A percentile compares a stretch with the other conserved stretches of the same genome.
These are phyloP conservation scores for Verticillium dahliae DNA, from an alignment of 2,329 filamentous ascomycete species.

Conservation along the genomic window DNA sequence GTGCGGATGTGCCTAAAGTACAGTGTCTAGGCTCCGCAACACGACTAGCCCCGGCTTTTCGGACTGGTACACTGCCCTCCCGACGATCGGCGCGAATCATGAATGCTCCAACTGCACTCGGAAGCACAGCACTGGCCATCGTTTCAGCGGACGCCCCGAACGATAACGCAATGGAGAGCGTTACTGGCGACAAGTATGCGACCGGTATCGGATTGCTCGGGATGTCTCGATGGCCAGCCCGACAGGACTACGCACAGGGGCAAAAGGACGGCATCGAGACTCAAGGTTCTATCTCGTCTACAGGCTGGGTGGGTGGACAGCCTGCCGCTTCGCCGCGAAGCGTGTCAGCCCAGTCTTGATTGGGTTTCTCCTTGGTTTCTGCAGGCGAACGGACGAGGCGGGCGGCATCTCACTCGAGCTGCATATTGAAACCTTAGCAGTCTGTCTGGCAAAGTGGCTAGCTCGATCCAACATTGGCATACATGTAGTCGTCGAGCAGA, in stretches of 20 bases:
- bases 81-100: neutral
- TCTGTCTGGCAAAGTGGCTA: neutral
- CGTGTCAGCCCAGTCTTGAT: neutral
- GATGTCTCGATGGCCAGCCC: neutral
- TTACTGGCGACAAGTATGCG: neutral
- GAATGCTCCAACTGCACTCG: neutral
- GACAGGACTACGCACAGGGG: neutral
- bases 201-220: neutral
- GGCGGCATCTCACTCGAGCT: neutral
- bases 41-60: neutral
- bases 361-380: no score
- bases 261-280: neutral
- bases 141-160: neutral
- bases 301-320: no score
- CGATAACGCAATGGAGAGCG: neutral
- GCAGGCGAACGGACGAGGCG: neutral
- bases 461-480: neutral
- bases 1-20: no score
- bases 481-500: neutral
- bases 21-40: neutral
- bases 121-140: neutral
- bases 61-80: neutral
- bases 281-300: no score
- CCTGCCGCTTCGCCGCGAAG: neutral
- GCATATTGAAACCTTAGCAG: neutral